A percentile compares a stretch with the other conserved stretches of the same genome.
Conservation (phyloP, 345 rosid species). For the Arabis hirsuta region DNA sequence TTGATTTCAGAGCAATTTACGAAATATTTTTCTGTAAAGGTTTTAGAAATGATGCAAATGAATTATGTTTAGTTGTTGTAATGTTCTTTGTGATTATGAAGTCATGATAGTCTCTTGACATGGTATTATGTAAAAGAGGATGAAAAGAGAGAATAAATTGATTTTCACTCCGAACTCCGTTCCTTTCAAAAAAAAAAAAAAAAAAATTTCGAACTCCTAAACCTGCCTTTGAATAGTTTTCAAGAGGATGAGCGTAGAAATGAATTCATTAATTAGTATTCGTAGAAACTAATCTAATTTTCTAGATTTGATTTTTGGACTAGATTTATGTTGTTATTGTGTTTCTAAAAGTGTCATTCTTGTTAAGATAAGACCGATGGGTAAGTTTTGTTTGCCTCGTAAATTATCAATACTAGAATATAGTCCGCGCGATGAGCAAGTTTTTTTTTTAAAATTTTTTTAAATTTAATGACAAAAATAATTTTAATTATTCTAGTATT, state of each 20-base stretch:
- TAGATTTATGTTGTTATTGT: background rate
- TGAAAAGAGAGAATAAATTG: background rate
- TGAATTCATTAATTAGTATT: too few relatives aligned
- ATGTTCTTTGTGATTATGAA: constrained; percentile 21
- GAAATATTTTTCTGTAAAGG: too few relatives aligned
- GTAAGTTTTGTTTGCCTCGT: too few relatives aligned
- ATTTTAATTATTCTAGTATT: too few relatives aligned
- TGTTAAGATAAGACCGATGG: too few relatives aligned
- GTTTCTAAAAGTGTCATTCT: too few relatives aligned
- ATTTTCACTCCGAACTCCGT: background rate
- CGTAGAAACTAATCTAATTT: background rate
- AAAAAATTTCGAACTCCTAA: background rate
- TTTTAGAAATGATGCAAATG: background rate
- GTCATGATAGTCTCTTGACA: constrained; percentile 29
- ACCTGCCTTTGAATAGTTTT: background rate
- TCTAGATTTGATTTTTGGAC: background rate
- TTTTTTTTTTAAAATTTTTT: too few relatives aligned
- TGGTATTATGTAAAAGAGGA: background rate
- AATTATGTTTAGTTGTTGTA: constrained; percentile 2
- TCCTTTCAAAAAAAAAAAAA: too few relatives aligned
- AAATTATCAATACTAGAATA: too few relatives aligned
- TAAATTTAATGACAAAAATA: too few relatives aligned
- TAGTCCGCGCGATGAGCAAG: too few relatives aligned
- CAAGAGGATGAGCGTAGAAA: background rate
- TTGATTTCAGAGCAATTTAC: background rate